Evolutionary conservation across 2,329 filamentous ascomycete species (phyloP).

Genomic region (Verticillium longisporum): DNA sequence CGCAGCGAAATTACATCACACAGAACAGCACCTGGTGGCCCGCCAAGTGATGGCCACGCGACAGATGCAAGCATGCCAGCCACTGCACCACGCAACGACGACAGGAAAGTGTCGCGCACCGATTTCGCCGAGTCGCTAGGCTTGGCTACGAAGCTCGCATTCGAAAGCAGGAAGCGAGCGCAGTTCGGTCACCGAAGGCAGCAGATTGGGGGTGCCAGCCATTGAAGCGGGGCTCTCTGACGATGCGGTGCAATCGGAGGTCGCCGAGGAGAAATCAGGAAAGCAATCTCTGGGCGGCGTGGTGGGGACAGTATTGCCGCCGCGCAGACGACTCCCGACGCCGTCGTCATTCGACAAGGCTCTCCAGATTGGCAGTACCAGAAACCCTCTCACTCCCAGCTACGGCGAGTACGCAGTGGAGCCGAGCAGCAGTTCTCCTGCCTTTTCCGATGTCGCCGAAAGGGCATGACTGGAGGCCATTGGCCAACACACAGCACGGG

Average conservation of each 20-base stretch:
- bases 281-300: not conserved
- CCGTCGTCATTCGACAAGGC: conserved; percentile 9
- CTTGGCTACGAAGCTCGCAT: not conserved
- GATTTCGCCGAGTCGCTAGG: not conserved
- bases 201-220: not conserved
- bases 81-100: not conserved
- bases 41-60: not conserved
- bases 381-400: conserved; percentile 1
- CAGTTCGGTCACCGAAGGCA: not conserved
- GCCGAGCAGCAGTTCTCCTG: conserved; percentile 6
- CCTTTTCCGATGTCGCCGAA: conserved; percentile 11
- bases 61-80: not conserved
- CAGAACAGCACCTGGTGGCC: not conserved
- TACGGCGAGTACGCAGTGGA: conserved; percentile 7
- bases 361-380: not conserved
- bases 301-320: not conserved
- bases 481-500: conserved; percentile 4
- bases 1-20: not conserved
- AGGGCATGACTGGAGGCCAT: conserved; percentile 9
- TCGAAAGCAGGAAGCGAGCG: not conserved
- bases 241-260: not conserved
- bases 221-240: not conserved
- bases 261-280: conserved; percentile 9
- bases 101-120: not conserved
- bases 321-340: conserved; percentile 9